Percentiles rank a stretch among this genome's conserved stretches.
These are phyloP conservation scores for Leavenworthia alabamica DNA, from an alignment of 345 rosid species.

Conservation along the genomic window DNA sequence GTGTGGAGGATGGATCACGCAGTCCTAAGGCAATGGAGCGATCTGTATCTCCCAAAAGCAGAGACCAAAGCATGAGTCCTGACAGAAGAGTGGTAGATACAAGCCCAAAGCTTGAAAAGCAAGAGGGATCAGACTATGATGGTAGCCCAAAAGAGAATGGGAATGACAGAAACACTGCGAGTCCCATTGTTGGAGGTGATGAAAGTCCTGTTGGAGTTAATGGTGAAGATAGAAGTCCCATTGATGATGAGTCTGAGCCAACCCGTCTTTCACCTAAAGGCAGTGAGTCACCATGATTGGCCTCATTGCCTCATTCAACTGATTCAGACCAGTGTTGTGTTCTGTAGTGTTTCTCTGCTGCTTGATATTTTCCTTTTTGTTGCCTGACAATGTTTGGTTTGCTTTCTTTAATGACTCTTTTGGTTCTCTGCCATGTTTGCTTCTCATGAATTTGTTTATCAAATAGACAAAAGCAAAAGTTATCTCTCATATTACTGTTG, in stretches of 20 bases:
- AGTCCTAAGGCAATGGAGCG: constrained; percentile 39
- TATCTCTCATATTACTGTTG: too few relatives aligned
- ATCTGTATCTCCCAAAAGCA: constrained; percentile 42
- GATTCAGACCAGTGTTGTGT: too few relatives aligned
- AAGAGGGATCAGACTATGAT: constrained; percentile 36
- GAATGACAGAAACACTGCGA: constrained; percentile 38
- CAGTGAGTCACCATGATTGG: constrained; percentile 38
- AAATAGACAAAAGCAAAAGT: too few relatives aligned
- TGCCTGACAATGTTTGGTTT: too few relatives aligned
- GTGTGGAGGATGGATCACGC: constrained; percentile 33
- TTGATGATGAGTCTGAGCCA: constrained; percentile 31
- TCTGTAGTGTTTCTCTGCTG: too few relatives aligned
- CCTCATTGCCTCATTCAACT: too few relatives aligned
- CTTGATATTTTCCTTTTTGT: too few relatives aligned
- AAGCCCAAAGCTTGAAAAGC: constrained; percentile 35
- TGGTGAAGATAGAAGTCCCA: constrained; percentile 1
- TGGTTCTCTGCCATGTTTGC: too few relatives aligned
- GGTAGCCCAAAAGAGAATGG: constrained; percentile 42
- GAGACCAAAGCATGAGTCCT: constrained; percentile 51
- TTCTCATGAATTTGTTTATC: too few relatives aligned
- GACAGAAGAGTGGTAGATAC: too few relatives aligned
- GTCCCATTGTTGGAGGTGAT: constrained; percentile 10
- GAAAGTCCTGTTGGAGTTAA: too few relatives aligned
- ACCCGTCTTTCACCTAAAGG: constrained; percentile 28
- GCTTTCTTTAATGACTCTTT: too few relatives aligned